Conservation (phyloP, 2,329 filamentous ascomycete genomes). For the Nemania abortiva region DNA sequence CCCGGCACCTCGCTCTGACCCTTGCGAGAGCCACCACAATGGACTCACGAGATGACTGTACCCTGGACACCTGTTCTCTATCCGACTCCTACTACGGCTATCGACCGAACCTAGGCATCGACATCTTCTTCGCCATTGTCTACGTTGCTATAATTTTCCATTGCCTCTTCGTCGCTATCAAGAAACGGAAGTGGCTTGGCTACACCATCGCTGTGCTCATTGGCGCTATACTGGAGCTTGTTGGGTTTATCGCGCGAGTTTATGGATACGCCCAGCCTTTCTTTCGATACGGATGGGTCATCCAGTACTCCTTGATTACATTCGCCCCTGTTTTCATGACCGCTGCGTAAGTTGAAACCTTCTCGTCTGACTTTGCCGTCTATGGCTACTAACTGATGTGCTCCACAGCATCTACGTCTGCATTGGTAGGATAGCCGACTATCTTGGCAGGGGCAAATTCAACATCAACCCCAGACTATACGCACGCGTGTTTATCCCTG, state of each 20-base stretch:
- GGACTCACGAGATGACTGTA: conserved; percentile 20
- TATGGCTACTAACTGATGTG: conserved; percentile 11
- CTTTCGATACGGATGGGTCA: conserved; percentile 28
- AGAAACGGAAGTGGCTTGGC: conserved; percentile 26
- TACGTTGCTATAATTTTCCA: conserved; percentile 22
- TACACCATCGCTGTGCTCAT: conserved; percentile 35
- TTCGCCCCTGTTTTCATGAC: conserved; percentile 37
- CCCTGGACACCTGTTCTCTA: conserved; percentile 29
- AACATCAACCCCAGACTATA: conserved; percentile 36
- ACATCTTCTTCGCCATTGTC: conserved; percentile 37
- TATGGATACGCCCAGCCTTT: conserved; percentile 35
- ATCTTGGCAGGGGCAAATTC: conserved; percentile 39
- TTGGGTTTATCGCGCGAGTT: conserved; percentile 27
- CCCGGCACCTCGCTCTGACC: background rate
- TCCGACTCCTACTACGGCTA: conserved; percentile 38
- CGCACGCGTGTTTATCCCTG: conserved; percentile 35
- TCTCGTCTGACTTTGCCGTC: background rate
- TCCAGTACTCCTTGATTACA: conserved; percentile 36
- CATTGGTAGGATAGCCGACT: conserved; percentile 37
- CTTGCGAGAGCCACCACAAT: background rate
- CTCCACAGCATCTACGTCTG: conserved; percentile 35
- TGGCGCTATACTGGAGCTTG: conserved; percentile 32
- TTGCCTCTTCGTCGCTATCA: conserved; percentile 21
- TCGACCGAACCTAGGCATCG: conserved; percentile 38
- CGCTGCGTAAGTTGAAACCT: conserved; percentile 33